Evolutionary conservation across 2,329 filamentous ascomycete genomes (phyloP).

Genomic region (Apiospora marii): DNA sequence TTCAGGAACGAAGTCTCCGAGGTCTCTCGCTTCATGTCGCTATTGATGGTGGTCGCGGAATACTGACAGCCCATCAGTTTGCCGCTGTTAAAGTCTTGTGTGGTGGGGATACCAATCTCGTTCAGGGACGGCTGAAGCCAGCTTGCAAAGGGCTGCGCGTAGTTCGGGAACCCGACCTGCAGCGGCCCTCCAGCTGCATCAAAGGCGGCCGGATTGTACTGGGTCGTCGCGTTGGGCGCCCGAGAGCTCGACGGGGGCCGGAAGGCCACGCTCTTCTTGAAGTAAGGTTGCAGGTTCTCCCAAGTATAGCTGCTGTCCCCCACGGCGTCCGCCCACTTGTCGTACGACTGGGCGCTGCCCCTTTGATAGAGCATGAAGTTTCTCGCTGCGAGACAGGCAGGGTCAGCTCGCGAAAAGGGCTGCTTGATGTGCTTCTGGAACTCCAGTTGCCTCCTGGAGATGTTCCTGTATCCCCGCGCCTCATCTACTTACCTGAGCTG

Average conservation of each 20-base stretch:
- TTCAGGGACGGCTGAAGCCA: slow-evolving; percentile 49
- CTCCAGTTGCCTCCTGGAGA: not conserved
- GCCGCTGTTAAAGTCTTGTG: slow-evolving; percentile 52
- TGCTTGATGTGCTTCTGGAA: not conserved
- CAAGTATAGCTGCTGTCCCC: slow-evolving; percentile 37
- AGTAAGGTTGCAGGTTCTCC: slow-evolving; percentile 32
- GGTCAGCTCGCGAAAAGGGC: not conserved
- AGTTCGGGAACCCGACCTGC: slow-evolving; percentile 93
- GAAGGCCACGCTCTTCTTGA: slow-evolving; percentile 38
- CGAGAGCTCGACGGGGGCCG: slow-evolving; percentile 33
- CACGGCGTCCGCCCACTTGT: slow-evolving; percentile 37
- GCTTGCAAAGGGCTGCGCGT: slow-evolving; percentile 46
- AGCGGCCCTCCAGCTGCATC: slow-evolving; percentile 58
- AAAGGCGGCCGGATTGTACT: slow-evolving; percentile 43
- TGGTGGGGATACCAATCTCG: slow-evolving; percentile 48
- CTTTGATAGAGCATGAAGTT: slow-evolving; percentile 44
- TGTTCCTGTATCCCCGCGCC: no score
- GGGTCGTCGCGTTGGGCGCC: slow-evolving; percentile 37
- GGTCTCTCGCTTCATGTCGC: slow-evolving; percentile 31
- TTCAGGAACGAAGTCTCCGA: slow-evolving; percentile 23
- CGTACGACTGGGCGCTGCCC: slow-evolving; percentile 34
- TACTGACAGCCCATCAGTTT: slow-evolving; percentile 49
- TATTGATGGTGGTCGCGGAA: slow-evolving; percentile 39
- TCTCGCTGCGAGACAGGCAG: slow-evolving; percentile 28
- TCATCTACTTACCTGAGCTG: slow-evolving; percentile 30